These are phyloP conservation scores for Leishmania arabica DNA, from an alignment of 208 protist species.

Conservation along the genomic window DNA sequence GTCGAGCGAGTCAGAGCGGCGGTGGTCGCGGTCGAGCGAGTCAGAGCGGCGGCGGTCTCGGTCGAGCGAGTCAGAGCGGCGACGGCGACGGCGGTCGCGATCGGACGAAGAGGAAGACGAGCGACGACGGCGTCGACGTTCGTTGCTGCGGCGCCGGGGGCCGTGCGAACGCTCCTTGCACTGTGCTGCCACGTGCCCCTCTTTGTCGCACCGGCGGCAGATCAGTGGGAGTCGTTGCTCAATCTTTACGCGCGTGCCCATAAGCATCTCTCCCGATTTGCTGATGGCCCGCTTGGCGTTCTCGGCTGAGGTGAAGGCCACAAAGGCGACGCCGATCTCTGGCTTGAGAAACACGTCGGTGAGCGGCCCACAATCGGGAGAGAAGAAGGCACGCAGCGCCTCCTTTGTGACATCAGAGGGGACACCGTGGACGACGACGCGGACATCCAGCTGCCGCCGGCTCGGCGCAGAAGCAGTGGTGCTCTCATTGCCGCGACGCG, in stretches of 20 bases:
- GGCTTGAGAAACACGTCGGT: constrained; percentile 51
- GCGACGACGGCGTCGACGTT: constrained; percentile 44
- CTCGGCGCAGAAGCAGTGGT: not conserved
- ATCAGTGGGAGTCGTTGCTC: constrained; percentile 51
- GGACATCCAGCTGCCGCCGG: constrained; percentile 17
- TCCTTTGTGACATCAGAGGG: constrained; percentile 37
- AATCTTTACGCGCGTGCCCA: constrained; percentile 37
- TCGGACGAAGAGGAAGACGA: constrained; percentile 11
- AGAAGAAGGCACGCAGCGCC: constrained; percentile 53
- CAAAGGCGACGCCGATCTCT: constrained; percentile 56
- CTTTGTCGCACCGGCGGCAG: constrained; percentile 69
- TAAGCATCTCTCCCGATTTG: constrained; percentile 43
- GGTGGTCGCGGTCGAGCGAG: constrained; percentile 14
- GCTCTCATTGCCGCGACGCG: not conserved
- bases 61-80: constrained; percentile 22
- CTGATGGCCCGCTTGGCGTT: constrained; percentile 42
- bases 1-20: constrained; percentile 12
- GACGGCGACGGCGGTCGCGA: constrained; percentile 35
- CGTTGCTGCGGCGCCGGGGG: constrained; percentile 16
- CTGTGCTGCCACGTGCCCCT: constrained; percentile 63
- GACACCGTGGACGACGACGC: constrained; percentile 61
- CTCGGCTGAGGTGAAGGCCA: constrained; percentile 49
- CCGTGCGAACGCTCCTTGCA: constrained; percentile 33
- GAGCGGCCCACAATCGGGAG: constrained; percentile 43
- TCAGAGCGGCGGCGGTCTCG: constrained; percentile 26